These are phyloP conservation scores for Penicillium concentricum DNA, from an alignment of 2,329 filamentous ascomycete genomes.

Conservation along the genomic window DNA sequence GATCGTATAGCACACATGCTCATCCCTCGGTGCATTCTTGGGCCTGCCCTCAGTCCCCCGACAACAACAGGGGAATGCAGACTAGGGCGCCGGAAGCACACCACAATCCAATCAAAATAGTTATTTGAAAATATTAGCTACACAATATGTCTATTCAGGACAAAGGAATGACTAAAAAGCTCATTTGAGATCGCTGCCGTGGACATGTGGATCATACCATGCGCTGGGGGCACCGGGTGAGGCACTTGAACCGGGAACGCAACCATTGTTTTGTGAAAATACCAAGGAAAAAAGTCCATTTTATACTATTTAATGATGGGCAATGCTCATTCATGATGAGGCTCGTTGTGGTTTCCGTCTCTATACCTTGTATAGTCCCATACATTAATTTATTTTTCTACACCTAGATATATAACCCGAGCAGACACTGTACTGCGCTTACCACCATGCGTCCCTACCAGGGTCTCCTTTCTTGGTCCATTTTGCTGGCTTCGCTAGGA, in stretches of 20 bases:
- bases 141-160: neutral
- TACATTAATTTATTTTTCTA: conserved; percentile 11
- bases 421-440: neutral
- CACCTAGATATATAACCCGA: conserved; percentile 8
- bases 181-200: conserved; percentile 5
- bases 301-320: conserved; percentile 18
- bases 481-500: conserved; percentile 32
- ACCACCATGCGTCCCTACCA: conserved; percentile 24
- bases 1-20: neutral
- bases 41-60: conserved; percentile 15
- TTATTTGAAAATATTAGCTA: neutral
- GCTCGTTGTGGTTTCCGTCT: neutral
- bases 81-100: neutral
- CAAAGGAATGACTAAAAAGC: neutral
- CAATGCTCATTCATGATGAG: neutral
- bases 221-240: conserved; percentile 11
- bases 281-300: conserved; percentile 6
- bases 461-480: conserved; percentile 25
- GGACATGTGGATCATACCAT: conserved; percentile 21
- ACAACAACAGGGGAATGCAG: conserved; percentile 30
- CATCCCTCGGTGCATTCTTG: conserved; percentile 18
- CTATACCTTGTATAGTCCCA: neutral
- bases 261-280: conserved; percentile 18
- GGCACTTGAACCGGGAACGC: conserved; percentile 2
- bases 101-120: conserved; percentile 10